A percentile compares a stretch with the other conserved stretches of the same genome.
Evolutionary conservation across 2,329 filamentous ascomycete genomes (phyloP).

Genomic region (Emericellopsis cladophorae): DNA sequence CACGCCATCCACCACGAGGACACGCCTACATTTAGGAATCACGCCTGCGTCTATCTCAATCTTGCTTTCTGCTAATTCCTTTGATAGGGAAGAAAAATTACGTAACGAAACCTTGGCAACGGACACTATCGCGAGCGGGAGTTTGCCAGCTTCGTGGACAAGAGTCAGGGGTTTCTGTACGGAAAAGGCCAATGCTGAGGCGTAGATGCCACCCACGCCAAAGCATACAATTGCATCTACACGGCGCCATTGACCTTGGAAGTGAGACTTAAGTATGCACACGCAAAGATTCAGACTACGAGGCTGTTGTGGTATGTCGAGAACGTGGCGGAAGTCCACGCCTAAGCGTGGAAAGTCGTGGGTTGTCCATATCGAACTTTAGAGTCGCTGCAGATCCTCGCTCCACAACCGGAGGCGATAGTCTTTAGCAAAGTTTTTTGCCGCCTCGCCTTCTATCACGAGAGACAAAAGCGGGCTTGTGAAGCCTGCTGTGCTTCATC

Average conservation of each 20-base stretch:
- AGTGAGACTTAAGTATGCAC: slow-evolving; percentile 32
- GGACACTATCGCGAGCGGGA: slow-evolving; percentile 42
- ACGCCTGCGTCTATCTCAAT: slow-evolving; percentile 37
- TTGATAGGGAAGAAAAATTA: slow-evolving; percentile 31
- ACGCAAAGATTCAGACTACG: slow-evolving; percentile 37
- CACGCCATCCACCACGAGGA: slow-evolving; percentile 48
- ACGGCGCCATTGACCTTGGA: slow-evolving; percentile 30
- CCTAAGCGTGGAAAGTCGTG: slow-evolving; percentile 35
- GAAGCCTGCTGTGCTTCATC: slow-evolving; percentile 2
- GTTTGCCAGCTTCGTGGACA: slow-evolving; percentile 43
- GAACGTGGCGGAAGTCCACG: slow-evolving; percentile 45
- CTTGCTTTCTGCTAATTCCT: slow-evolving; percentile 12
- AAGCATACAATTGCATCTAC: slow-evolving; percentile 35
- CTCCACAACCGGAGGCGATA: slow-evolving; percentile 31
- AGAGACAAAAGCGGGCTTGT: slow-evolving; percentile 29
- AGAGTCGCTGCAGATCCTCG: slow-evolving; percentile 29
- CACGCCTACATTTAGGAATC: slow-evolving; percentile 22
- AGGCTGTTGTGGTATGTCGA: slow-evolving; percentile 37
- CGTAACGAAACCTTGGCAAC: slow-evolving; percentile 33
- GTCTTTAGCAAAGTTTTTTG: slow-evolving; percentile 24
- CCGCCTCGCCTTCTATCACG: slow-evolving; percentile 21
- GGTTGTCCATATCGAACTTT: slow-evolving; percentile 32
- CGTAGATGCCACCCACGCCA: slow-evolving; percentile 44
- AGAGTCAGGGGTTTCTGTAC: slow-evolving; percentile 30
- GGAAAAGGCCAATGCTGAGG: slow-evolving; percentile 30